These are phyloP conservation scores for Penicillium sp. DNA, from an alignment of 2,329 filamentous ascomycete genomes.

Conservation along the genomic window DNA sequence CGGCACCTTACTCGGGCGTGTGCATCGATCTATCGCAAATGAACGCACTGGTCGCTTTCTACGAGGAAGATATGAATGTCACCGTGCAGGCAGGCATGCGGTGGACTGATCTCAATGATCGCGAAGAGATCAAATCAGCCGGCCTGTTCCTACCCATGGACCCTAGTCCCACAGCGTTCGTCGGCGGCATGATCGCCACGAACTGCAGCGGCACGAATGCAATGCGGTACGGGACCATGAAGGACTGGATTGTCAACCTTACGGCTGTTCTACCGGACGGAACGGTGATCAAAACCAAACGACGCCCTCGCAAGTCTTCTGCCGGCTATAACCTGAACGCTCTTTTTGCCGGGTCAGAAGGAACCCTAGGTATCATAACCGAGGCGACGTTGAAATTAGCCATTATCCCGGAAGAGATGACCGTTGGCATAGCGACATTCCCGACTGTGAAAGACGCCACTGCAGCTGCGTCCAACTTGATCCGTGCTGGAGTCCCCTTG, in stretches of 20 bases:
- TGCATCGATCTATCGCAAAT: constrained; percentile 87
- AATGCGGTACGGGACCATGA: constrained; percentile 69
- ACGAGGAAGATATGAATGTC: constrained; percentile 86
- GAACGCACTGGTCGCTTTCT: constrained; percentile 75
- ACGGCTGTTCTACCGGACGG: constrained; percentile 70
- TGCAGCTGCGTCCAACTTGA: constrained; percentile 61
- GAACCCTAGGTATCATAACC: constrained; percentile 68
- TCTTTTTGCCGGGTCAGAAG: constrained; percentile 68
- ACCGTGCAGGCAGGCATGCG: constrained; percentile 86
- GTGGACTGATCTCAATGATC: constrained; percentile 91
- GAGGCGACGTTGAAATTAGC: constrained; percentile 68
- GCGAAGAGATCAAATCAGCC: constrained; percentile 65
- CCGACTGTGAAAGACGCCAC: constrained; percentile 60
- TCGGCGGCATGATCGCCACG: constrained; percentile 63
- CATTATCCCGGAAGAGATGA: constrained; percentile 60
- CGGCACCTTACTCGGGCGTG: constrained; percentile 79
- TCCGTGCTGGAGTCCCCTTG: constrained; percentile 64
- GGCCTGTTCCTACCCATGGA: constrained; percentile 91
- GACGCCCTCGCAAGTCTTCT: constrained; percentile 64
- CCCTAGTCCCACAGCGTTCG: constrained; percentile 64
- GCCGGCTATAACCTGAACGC: constrained; percentile 70
- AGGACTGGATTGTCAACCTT: constrained; percentile 68
- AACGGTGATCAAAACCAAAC: constrained; percentile 58
- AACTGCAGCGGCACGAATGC: constrained; percentile 56
- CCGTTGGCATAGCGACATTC: constrained; percentile 64